Conservation (phyloP, 1,284 basidiomycete genomes). For the Sanguinoderma infundibulare region DNA sequence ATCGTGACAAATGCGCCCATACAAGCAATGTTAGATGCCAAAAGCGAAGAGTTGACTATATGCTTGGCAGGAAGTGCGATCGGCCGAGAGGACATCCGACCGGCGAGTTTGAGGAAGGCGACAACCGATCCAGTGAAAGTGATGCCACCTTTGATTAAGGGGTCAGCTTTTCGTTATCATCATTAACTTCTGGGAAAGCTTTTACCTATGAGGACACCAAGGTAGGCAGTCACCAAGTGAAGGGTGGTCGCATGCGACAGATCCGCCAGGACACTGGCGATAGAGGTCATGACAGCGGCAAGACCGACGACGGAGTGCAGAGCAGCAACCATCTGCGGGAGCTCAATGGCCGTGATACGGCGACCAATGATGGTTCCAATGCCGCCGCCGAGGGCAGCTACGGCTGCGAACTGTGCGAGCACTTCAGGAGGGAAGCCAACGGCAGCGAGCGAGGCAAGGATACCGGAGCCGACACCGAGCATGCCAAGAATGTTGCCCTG, state of each 20-base stretch:
- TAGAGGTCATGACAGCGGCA: slow-evolving; percentile 83
- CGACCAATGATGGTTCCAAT: slow-evolving; percentile 76
- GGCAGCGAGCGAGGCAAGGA: slow-evolving; percentile 78
- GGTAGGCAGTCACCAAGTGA: slow-evolving; percentile 81
- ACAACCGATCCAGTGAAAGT: slow-evolving; percentile 86
- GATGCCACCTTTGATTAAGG: slow-evolving; percentile 52
- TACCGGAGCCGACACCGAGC: slow-evolving; percentile 80
- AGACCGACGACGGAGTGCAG: slow-evolving; percentile 85
- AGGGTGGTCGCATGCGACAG: slow-evolving; percentile 66
- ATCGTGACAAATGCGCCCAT: slow-evolving; percentile 78
- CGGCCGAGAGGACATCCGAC: slow-evolving; percentile 75
- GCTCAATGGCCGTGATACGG: slow-evolving; percentile 82
- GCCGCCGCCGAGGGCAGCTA: slow-evolving; percentile 71
- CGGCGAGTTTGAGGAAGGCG: slow-evolving; percentile 87
- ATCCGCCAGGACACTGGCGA: slow-evolving; percentile 77
- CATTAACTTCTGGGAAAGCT: slow-evolving; percentile 21
- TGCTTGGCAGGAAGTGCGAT: slow-evolving; percentile 77
- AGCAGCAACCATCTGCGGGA: slow-evolving; percentile 80
- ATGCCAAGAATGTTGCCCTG: slow-evolving; percentile 85
- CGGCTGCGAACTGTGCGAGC: slow-evolving; percentile 76
- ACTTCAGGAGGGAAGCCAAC: slow-evolving; percentile 80
- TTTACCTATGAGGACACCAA: slow-evolving; percentile 81
- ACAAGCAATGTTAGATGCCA: slow-evolving; percentile 69
- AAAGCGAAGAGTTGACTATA: slow-evolving; percentile 68
- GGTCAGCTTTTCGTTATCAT: background rate